Base-by-base conservation (phyloP, 2,329 filamentous ascomycete genomes). In the Geoglossum cookeanum region DNA sequence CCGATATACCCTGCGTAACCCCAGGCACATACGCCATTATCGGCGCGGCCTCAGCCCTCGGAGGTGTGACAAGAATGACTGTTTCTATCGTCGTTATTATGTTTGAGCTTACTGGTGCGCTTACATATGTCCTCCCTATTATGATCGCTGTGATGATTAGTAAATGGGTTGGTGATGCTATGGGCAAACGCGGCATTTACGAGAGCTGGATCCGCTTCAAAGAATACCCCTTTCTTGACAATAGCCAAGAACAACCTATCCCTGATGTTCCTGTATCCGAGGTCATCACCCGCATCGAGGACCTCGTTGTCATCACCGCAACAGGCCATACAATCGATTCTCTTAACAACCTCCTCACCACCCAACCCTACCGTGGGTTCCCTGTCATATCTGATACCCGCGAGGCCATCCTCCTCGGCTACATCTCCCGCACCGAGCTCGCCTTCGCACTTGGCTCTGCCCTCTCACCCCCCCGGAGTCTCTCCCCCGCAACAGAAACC, bases 71-170 rank as follows among this genome's bases (percentile, higher is more conserved):
- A 17, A 81, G 91, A 63, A 94, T 98, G 83, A 98, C 92, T 0
- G 89, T 96, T 9, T 96, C 90, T 11, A 96, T 98, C 62, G 91
- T 98, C 3, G 92, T 97, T 65, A 98, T 98, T 72, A 96, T 96
- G 85, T 98, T 98, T 66, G 92, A 98, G 73, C 82, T 98, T 58
- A 98, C 92, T 0, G 92, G 92, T 56, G 92, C 92, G 1, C 77
- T 98, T 32, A 94, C 89, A 0, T 97, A 97, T 67, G 91, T 98
- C 54, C 80, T 98, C 6, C 92, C 92, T 57, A 98, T 97, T 69
- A 98, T 98, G 92, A 87, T 98, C 61, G 89, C 90, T 48, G 92
- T 98, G 66, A 94, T 98, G 90, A 78, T 97, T 49, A 87, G 87
- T 61, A 98, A 98, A 72, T 98, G 92, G 92, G 88, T 95, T 30